A percentile compares a stretch with the other conserved stretches of the same genome.
phyloP scores from a whole-genome alignment of 805 yeast species.

The Ogataea nonfermentans region DNA sequence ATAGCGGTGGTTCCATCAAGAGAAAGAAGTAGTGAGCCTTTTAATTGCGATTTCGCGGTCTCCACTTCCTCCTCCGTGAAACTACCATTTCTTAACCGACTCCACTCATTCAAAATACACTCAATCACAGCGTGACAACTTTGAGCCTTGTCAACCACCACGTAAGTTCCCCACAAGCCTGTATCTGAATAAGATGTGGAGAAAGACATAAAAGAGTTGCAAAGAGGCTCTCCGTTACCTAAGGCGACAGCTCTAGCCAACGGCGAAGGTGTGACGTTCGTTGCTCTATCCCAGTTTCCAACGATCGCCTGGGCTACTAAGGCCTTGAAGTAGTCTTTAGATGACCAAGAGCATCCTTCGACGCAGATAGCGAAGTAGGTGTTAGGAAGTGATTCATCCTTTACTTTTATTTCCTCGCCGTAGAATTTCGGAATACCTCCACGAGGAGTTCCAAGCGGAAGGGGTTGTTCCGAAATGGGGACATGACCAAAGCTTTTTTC shows the following conservation, averaged over 20 bases:
- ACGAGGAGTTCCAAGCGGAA: slow-evolving; percentile 72
- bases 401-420: slow-evolving; percentile 83
- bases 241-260: slow-evolving; percentile 58
- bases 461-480: slow-evolving; percentile 48
- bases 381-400: slow-evolving; percentile 78
- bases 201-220: slow-evolving; percentile 94
- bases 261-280: slow-evolving; percentile 84
- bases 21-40: slow-evolving; percentile 85
- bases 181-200: slow-evolving; percentile 97
- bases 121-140: slow-evolving; percentile 66
- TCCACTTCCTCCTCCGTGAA: slow-evolving; percentile 83
- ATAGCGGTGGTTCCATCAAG: slow-evolving; percentile 94
- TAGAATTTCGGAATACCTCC: slow-evolving; percentile 75
- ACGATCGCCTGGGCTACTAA: slow-evolving; percentile 94
- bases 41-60: slow-evolving; percentile 90
- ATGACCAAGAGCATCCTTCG: slow-evolving; percentile 98
- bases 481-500: slow-evolving; percentile 73
- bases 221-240: slow-evolving; percentile 58
- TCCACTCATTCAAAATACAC: slow-evolving; percentile 85
- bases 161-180: slow-evolving; percentile 95
- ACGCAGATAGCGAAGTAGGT: slow-evolving; percentile 92
- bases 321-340: slow-evolving; percentile 92
- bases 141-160: slow-evolving; percentile 75
- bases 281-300: slow-evolving; percentile 95
- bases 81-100: slow-evolving; percentile 73